phyloP scores from a whole-genome alignment of 2,329 filamentous ascomycete species.

The Phymatotrichopsis omnivora region DNA sequence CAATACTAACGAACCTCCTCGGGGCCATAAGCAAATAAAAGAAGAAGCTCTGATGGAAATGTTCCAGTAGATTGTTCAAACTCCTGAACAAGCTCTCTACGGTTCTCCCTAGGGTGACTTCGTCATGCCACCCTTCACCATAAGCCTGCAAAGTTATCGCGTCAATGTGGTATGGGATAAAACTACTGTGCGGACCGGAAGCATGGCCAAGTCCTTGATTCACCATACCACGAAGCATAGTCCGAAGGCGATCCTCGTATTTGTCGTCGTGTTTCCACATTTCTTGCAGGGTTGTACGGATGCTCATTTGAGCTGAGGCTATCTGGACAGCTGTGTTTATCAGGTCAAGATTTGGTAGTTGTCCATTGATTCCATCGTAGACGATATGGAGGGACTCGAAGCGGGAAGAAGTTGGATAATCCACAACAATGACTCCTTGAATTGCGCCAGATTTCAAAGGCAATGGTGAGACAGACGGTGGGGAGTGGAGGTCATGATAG shows the following conservation, averaged over 20 bases:
- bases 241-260: conserved; percentile 72
- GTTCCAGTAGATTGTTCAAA: conserved; percentile 91
- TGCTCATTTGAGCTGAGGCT: conserved; percentile 83
- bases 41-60: conserved; percentile 98
- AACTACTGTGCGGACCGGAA: conserved; percentile 83
- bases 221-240: conserved; percentile 86
- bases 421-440: conserved; percentile 85
- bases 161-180: conserved; percentile 96
- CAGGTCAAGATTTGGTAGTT: conserved; percentile 87
- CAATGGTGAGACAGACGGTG: conserved; percentile 59
- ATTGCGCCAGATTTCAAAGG: conserved; percentile 86
- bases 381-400: conserved; percentile 85
- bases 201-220: conserved; percentile 83
- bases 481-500: conserved; percentile 81
- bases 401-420: conserved; percentile 73
- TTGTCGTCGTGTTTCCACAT: conserved; percentile 68
- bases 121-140: conserved; percentile 90
- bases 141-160: conserved; percentile 86
- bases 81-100: conserved; percentile 87
- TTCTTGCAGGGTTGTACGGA: conserved; percentile 70
- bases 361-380: conserved; percentile 92
- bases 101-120: conserved; percentile 85
- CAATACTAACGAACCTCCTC: conserved; percentile 92
- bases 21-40: conserved; percentile 92
- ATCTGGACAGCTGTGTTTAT: conserved; percentile 90